Evolutionary conservation across 345 rosid genomes (phyloP), one percentile per base, ranked within the genome.

Genomic region (Excoecaria agallocha): DNA sequence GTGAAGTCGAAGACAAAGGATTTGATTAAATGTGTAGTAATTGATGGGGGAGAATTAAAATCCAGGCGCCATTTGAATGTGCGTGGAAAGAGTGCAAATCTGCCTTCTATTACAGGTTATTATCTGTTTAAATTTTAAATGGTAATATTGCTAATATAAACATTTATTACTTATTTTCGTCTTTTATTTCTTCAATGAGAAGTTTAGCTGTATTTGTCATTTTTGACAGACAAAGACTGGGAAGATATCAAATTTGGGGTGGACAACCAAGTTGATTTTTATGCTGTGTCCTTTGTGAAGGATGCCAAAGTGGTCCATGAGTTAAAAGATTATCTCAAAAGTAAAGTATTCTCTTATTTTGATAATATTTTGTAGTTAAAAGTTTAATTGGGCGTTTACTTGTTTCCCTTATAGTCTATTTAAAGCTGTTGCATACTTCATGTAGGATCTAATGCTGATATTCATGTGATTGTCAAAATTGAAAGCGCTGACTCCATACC

Each of bases 171-270:
- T 12, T 11, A 50, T 51, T 63, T 35, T 58, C 52, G 37, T 64
- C 50, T 72, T 9, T 63, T 71, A 5, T 56, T 43, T 50, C 78
- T 24, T 22, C 66, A 38, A 38, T 50, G 64, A 58, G 67, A 50
- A 70, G 51, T 12, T 57, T 5, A 12, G 41, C 22, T 50, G 10
- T 17, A 11, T 71, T 71, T 68, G 25, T 60, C 66, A 50, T 66
- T 62, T 68, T 64, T 72, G 54, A 70, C 88, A 94, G 98, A 94
- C 68, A 94, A 94, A 84, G 98, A 94, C 85, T 92, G 98, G 97
- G 98, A 91, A 82, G 98, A 94, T 81, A 94, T 94, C 65, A 94
- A 92, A 81, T 94, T 94, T 80, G 98, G 98, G 71, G 97, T 94
- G 80, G 98, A 92, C 76, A 92, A 92, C 82, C 87, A 91, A 87